Evolutionary conservation across 2,329 filamentous ascomycete genomes (phyloP).

Genomic region (Alternaria gaisen): DNA sequence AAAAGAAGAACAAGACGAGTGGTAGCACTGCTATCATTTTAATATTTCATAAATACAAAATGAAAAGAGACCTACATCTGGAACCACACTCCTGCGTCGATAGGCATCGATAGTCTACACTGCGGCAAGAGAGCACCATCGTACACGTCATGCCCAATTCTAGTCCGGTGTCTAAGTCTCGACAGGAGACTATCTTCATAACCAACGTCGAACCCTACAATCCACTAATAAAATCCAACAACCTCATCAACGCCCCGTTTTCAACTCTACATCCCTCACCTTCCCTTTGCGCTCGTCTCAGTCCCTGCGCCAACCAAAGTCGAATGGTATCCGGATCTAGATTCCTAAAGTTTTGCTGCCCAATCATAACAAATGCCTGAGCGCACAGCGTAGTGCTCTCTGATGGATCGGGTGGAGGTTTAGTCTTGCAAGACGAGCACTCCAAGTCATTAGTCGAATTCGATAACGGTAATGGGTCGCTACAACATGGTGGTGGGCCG

Average conservation of each 20-base stretch:
- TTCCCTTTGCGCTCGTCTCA: conserved; percentile 35
- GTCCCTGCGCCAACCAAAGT: conserved; percentile 44
- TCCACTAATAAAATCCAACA: conserved; percentile 50
- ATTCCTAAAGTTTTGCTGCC: conserved; percentile 47
- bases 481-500: conserved; percentile 41
- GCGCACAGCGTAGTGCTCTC: conserved; percentile 48
- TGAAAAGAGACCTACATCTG: too few relatives aligned
- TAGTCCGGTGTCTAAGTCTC: too few relatives aligned
- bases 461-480: conserved; percentile 8
- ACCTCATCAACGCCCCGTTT: conserved; percentile 42
- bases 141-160: too few relatives aligned
- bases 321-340: conserved; percentile 43
- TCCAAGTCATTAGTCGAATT: conserved; percentile 26
- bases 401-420: conserved; percentile 35
- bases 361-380: conserved; percentile 46
- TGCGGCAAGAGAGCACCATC: too few relatives aligned
- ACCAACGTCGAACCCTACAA: background rate
- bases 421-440: conserved; percentile 39
- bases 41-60: too few relatives aligned
- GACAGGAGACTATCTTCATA: too few relatives aligned
- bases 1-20: too few relatives aligned
- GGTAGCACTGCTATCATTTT: too few relatives aligned
- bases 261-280: conserved; percentile 50
- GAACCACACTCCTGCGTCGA: too few relatives aligned
- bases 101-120: too few relatives aligned